Percentiles rank a stretch among this genome's conserved stretches.
These are phyloP conservation scores for Mycosphaerella sp. DNA, from an alignment of 2,329 filamentous ascomycete genomes.

Conservation along the genomic window DNA sequence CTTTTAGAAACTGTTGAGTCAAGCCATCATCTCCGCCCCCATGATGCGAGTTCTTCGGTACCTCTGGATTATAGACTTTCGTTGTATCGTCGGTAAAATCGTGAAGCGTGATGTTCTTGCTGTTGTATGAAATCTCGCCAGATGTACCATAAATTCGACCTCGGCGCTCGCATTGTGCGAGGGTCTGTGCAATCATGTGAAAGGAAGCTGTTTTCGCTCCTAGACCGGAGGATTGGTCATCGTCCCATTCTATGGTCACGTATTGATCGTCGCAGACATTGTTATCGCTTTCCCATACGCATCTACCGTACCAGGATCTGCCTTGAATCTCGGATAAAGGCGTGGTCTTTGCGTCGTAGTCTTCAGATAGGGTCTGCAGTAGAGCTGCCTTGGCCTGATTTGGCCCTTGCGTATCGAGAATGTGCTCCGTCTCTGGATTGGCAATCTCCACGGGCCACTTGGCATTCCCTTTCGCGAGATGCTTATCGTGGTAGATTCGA, in stretches of 20 bases:
- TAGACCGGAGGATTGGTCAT: conserved; percentile 40
- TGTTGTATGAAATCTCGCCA: conserved; percentile 84
- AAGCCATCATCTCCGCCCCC: conserved; percentile 78
- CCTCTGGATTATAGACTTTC: conserved; percentile 54
- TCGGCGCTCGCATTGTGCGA: conserved; percentile 78
- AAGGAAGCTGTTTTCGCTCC: conserved; percentile 80
- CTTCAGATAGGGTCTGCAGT: conserved; percentile 45
- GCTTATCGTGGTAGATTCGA: conserved; percentile 68
- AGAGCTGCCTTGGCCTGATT: conserved; percentile 49
- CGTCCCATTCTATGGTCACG: conserved; percentile 83
- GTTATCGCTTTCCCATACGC: conserved; percentile 89
- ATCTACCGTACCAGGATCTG: conserved; percentile 77
- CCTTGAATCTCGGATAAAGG: conserved; percentile 44
- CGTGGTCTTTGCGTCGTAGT: conserved; percentile 51
- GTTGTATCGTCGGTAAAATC: conserved; percentile 59
- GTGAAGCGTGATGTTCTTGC: conserved; percentile 66
- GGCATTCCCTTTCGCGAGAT: conserved; percentile 60
- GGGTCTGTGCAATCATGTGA: conserved; percentile 90
- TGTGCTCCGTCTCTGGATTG: conserved; percentile 85
- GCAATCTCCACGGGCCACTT: conserved; percentile 84
- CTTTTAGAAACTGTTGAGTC: conserved; percentile 73
- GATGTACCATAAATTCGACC: conserved; percentile 78
- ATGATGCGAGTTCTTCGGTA: conserved; percentile 49
- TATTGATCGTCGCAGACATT: conserved; percentile 89
- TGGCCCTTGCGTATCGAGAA: conserved; percentile 43